Evolutionary conservation across 2,329 filamentous ascomycete species (phyloP), one percentile per base, ranked within the genome.

Genomic region (Trichoderma sp.): DNA sequence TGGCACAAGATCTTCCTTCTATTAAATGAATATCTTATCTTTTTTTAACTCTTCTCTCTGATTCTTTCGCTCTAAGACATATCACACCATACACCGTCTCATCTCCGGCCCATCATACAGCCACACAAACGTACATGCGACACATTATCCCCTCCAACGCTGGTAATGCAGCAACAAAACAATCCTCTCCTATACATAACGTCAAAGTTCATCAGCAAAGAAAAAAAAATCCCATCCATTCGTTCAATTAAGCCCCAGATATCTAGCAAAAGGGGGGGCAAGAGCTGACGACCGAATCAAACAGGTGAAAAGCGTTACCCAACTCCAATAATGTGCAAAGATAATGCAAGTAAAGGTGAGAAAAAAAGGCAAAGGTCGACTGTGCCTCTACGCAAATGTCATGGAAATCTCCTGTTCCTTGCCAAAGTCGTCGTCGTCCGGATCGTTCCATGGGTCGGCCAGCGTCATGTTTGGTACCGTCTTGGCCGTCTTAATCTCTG

Each of bases 401-500:
- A 95, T 92, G 36, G 88, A 87, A 74, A 95, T 92, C 80, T 94
- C 92, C 78, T 90, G 89, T 80, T 94, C 92, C 77, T 88, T 87
- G 20, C 90, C 90, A 82, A 92, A 92, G 67, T 92, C 88, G 34
- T 91, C 88, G 58, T 93, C 91, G 59, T 87, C 86, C 9, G 89
- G 85, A 66, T 88, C 91, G 3, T 88, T 90, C 93, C 93, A 95
- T 1, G 92, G 87, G 86, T 95, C 83, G 73, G 83, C 76, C 34
- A 88, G 76, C 28, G 83, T 77, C 67, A 89, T 80, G 62, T 83
- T 84, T 0, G 88, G 88, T 74, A 86, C 77, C 26, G 86, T 88
- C 58, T 84, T 82, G 7, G 84, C 79, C 15, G 83, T 78, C 73
- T 83, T 78, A 32, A 80, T 73, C 39, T 77, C 75, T 2, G 77